phyloP scores from a whole-genome alignment of 1,284 basidiomycete species.

The Earliella scabrosa region DNA sequence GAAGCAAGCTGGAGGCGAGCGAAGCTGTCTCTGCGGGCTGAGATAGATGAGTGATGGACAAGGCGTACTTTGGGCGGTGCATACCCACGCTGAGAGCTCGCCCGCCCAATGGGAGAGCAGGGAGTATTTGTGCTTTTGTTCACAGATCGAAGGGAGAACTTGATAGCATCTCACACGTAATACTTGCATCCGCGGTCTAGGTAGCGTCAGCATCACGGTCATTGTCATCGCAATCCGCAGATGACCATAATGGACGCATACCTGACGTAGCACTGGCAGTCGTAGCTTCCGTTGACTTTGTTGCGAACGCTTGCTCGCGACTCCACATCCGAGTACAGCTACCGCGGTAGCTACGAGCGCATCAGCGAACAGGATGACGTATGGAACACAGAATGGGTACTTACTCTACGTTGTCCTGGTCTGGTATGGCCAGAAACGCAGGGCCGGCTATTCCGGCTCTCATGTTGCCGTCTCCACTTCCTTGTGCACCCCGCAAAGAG shows the following conservation, averaged over 20 bases:
- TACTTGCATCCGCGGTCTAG: not conserved
- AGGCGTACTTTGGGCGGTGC: conserved; percentile 9
- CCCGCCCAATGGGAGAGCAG: conserved; percentile 12
- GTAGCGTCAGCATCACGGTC: no score
- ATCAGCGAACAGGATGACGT: conserved; percentile 23
- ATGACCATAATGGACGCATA: no score
- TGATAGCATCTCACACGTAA: conserved; percentile 24
- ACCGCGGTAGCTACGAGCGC: conserved; percentile 8
- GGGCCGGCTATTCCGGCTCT: conserved; percentile 13
- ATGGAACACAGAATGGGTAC: not conserved
- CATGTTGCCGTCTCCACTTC: conserved; percentile 18
- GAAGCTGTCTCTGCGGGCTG: conserved; percentile 14
- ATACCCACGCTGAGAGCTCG: conserved; percentile 13
- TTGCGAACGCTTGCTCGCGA: no score
- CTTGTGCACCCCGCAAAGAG: no score
- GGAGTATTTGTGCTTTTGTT: conserved; percentile 16
- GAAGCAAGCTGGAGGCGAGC: conserved; percentile 9
- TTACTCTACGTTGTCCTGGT: not conserved
- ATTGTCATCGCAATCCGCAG: no score
- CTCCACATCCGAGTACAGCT: not conserved
- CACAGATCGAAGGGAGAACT: conserved; percentile 11
- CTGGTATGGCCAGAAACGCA: conserved; percentile 2
- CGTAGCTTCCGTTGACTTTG: no score
- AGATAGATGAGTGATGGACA: conserved; percentile 21
- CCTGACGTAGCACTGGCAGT: no score